These are phyloP conservation scores for Plasmodium berghei DNA, from an alignment of 169 alveolate species.

Conservation along the genomic window DNA sequence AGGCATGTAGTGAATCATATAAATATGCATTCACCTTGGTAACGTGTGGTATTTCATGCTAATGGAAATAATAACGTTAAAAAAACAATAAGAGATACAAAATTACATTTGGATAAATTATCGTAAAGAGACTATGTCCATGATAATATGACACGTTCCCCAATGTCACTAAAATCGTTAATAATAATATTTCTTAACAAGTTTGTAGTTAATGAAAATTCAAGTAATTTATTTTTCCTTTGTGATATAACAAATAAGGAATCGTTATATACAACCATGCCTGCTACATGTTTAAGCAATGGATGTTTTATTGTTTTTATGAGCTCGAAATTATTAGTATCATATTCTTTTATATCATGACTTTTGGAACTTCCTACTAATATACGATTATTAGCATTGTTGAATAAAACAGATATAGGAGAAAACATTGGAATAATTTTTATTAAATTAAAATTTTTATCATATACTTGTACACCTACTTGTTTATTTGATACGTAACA, in stretches of 20 bases:
- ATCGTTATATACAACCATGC: constrained; percentile 46
- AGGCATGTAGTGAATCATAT: no score
- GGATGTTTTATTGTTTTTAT: constrained; percentile 68
- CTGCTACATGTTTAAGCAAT: constrained; percentile 73
- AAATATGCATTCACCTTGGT: no score
- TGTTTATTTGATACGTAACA: constrained; percentile 75
- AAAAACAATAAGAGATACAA: no score
- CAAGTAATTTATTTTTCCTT: constrained; percentile 67
- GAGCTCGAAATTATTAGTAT: constrained; percentile 53
- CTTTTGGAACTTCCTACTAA: constrained; percentile 76
- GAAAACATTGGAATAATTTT: constrained; percentile 67
- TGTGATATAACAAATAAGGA: constrained; percentile 72
- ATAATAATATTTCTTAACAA: constrained; percentile 36
- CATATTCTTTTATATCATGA: constrained; percentile 76
- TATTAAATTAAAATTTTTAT: constrained; percentile 58
- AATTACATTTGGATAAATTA: no score
- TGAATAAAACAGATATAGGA: constrained; percentile 60
- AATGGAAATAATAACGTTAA: no score
- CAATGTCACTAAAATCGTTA: constrained; percentile 64
- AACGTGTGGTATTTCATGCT: no score
- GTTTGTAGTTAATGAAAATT: constrained; percentile 57
- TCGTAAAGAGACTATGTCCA: constrained; percentile 3
- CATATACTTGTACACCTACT: constrained; percentile 70
- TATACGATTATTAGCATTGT: constrained; percentile 47
- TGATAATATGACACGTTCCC: constrained; percentile 63